Evolutionary conservation across 768 basidiomycete species (phyloP).

Genomic region (Hypholoma fasciculare): DNA sequence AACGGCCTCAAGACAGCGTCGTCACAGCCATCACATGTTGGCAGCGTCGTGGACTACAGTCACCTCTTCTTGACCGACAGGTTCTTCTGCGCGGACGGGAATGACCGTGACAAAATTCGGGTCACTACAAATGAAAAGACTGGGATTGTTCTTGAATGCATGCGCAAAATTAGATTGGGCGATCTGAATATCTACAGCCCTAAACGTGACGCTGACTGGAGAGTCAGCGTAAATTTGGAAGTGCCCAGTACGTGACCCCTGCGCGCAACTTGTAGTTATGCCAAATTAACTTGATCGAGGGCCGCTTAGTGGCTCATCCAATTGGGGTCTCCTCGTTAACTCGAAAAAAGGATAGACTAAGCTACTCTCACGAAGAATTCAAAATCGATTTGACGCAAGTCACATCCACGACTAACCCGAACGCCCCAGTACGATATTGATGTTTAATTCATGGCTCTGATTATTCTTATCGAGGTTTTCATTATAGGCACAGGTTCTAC

Average conservation of each 20-base stretch:
- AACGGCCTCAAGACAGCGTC: conserved; percentile 74
- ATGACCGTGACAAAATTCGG: conserved; percentile 63
- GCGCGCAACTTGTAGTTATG: not conserved
- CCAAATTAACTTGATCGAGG: not conserved
- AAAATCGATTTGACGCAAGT: conserved; percentile 95
- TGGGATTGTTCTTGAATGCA: conserved; percentile 58
- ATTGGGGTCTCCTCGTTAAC: conserved; percentile 59
- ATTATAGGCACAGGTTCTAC: conserved; percentile 56
- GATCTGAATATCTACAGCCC: conserved; percentile 89
- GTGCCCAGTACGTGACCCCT: conserved; percentile 62
- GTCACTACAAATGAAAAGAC: conserved; percentile 84
- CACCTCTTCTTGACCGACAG: conserved; percentile 81
- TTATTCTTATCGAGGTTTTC: conserved; percentile 1
- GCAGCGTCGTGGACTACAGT: conserved; percentile 66
- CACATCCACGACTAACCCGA: conserved; percentile 49
- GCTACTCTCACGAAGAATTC: conserved; percentile 93
- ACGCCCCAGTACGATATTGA: conserved; percentile 45
- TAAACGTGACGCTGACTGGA: conserved; percentile 83
- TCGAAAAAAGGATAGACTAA: conserved; percentile 86
- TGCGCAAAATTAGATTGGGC: conserved; percentile 81
- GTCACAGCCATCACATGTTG: conserved; percentile 46
- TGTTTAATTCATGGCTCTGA: not conserved
- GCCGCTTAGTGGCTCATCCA: conserved; percentile 61
- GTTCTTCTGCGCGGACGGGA: conserved; percentile 60
- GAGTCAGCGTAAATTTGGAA: conserved; percentile 92